Percentiles rank a stretch among this genome's conserved stretches.
Evolutionary conservation across 176 grass and related monocot genomes (phyloP).

Genomic region (Hsuehochloa calcarea): DNA sequence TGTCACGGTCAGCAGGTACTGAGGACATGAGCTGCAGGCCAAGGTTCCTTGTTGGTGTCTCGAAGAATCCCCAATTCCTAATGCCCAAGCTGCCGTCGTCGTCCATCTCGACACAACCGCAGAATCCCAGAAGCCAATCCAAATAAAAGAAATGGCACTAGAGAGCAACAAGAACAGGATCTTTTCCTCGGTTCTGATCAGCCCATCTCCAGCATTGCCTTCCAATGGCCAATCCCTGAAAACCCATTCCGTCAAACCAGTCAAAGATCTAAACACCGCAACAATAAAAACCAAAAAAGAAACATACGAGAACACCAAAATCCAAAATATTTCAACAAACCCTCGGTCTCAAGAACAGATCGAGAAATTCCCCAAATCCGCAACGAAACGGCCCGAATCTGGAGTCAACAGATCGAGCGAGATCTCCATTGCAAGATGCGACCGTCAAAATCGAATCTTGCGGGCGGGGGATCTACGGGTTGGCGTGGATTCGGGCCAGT

Average conservation of each 20-base stretch:
- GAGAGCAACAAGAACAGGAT: background rate
- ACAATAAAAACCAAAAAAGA: background rate
- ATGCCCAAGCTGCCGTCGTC: conserved; percentile 54
- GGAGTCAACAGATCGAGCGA: background rate
- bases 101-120: conserved; percentile 35
- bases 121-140: background rate
- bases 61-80: conserved; percentile 55
- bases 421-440: background rate
- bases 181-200: conserved; percentile 25
- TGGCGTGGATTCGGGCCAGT: background rate
- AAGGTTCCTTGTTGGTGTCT: conserved; percentile 38
- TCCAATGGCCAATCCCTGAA: conserved; percentile 11
- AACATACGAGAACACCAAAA: background rate
- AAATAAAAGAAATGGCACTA: background rate
- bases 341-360: conserved; percentile 36
- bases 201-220: conserved; percentile 27
- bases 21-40: conserved; percentile 62
- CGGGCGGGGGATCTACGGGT: background rate
- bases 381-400: background rate
- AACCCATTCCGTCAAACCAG: conserved; percentile 11
- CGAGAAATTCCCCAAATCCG: background rate
- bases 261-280: conserved; percentile 3
- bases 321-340: conserved; percentile 28
- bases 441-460: background rate
- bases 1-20: conserved; percentile 42